These are phyloP conservation scores for Strobilomyces dryophilus DNA, from an alignment of 768 basidiomycete genomes.

Conservation along the genomic window DNA sequence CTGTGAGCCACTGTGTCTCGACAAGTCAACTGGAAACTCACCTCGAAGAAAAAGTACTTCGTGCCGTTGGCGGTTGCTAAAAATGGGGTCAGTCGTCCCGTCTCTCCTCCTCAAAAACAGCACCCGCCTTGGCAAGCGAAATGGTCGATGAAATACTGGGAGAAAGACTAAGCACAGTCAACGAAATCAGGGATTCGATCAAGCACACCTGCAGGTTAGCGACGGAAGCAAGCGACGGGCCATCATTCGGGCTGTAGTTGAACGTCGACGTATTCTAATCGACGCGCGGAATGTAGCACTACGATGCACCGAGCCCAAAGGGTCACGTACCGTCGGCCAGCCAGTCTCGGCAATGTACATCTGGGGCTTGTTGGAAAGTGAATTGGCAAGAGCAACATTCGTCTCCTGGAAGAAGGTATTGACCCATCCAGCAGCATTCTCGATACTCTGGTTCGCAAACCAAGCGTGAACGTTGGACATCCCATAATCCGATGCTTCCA, in stretches of 20 bases:
- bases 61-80: slow-evolving; percentile 74
- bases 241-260: slow-evolving; percentile 55
- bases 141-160: slow-evolving; percentile 76
- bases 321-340: slow-evolving; percentile 63
- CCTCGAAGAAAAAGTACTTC: slow-evolving; percentile 86
- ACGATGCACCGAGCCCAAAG: background rate
- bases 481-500: slow-evolving; percentile 64
- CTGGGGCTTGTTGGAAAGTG: slow-evolving; percentile 63
- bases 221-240: slow-evolving; percentile 59
- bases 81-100: slow-evolving; percentile 5
- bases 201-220: slow-evolving; percentile 52
- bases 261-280: slow-evolving; percentile 54
- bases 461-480: slow-evolving; percentile 92
- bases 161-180: slow-evolving; percentile 4
- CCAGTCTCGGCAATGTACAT: slow-evolving; percentile 96
- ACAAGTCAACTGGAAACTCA: slow-evolving; percentile 18
- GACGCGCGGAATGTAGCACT: background rate
- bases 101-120: background rate
- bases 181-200: background rate
- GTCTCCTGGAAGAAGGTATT: slow-evolving; percentile 65
- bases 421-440: slow-evolving; percentile 78
- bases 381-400: slow-evolving; percentile 55
- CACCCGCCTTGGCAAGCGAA: slow-evolving; percentile 55
- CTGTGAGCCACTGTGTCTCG: background rate
- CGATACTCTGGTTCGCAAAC: slow-evolving; percentile 79